Base-by-base conservation (phyloP, 2,329 filamentous ascomycete species). In the Trichophyton rubrum region DNA sequence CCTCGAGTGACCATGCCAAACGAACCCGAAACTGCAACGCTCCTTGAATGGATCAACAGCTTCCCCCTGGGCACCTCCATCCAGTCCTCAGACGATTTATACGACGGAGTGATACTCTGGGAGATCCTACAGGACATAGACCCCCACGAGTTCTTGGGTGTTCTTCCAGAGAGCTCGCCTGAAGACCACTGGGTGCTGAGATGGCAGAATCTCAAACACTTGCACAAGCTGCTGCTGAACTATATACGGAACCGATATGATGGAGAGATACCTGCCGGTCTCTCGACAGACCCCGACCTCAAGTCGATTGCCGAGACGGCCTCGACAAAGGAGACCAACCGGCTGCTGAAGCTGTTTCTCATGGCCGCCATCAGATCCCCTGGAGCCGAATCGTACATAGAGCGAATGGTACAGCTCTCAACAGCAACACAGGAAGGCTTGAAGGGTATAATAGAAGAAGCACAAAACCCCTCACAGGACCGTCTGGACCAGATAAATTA, bases 271-370 rank as follows among this genome's bases (percentile, higher is more conserved):
- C 76, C 75, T 3, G 68, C 73, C 17, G 73, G 74, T 11, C 70
- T 74, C 30, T 72, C 75, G 60, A 71, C 72, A 5, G 69, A 71
- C 11, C 76, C 75, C n/a, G 74, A 78, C 62, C 71, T 78, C 57
- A 75, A 78, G 67, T 70, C 74, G 9, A 72, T 79, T 61, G 76
- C 76, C 13, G 75, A 77, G 62, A 73, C 74, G 58, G 71, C 70
- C 20, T 74, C 75, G 27, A 65, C 71, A 35, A 73, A 73, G 61
- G 75, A 78, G 65, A 73, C 72, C 53, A 73, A 76, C 60, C 75
- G 86, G 76, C 75, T 87, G 58, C 75, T 87, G 47, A 82, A 83
- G 62, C 77, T 87, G 60, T 79, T 87, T 68, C 76, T 87, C 22
- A 80, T 85, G 61, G 79, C 79, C n/a, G 82, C 82, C 27, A 80